A percentile compares a stretch with the other conserved stretches of the same genome.
Conservation (phyloP, 2,329 filamentous ascomycete species). For the Shiraia bambusicola region DNA sequence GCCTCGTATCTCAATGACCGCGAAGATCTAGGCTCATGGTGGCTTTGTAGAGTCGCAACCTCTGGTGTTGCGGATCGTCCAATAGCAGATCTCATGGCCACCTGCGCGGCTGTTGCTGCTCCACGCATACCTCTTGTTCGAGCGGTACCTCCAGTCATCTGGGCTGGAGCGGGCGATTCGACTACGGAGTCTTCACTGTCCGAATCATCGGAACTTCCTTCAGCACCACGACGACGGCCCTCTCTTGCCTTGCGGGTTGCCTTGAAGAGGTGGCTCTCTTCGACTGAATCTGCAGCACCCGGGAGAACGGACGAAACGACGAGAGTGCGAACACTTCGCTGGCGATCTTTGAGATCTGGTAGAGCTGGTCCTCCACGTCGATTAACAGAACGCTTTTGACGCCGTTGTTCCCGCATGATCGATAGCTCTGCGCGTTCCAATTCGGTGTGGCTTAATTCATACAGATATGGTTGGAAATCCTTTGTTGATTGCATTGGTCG, state of each 20-base stretch:
- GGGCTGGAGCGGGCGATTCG: slow-evolving; percentile 77
- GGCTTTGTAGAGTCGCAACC: slow-evolving; percentile 55
- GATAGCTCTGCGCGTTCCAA: slow-evolving; percentile 88
- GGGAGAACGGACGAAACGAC: slow-evolving; percentile 91
- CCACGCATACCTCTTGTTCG: slow-evolving; percentile 86
- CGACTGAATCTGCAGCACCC: slow-evolving; percentile 75
- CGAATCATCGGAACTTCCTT: slow-evolving; percentile 84
- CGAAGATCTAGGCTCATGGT: slow-evolving; percentile 72
- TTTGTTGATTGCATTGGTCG: slow-evolving; percentile 89
- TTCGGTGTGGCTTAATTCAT: slow-evolving; percentile 88
- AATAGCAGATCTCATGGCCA: slow-evolving; percentile 74
- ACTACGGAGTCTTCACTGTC: slow-evolving; percentile 86
- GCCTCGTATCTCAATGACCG: slow-evolving; percentile 62
- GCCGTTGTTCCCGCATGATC: slow-evolving; percentile 87
- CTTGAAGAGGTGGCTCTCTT: slow-evolving; percentile 87
- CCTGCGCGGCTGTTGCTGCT: slow-evolving; percentile 81
- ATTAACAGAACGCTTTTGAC: slow-evolving; percentile 94
- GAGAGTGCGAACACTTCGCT: slow-evolving; percentile 87
- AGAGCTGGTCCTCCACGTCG: slow-evolving; percentile 86
- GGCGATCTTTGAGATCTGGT: slow-evolving; percentile 93
- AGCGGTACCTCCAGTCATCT: slow-evolving; percentile 72
- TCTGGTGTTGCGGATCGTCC: slow-evolving; percentile 90
- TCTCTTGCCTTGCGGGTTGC: slow-evolving; percentile 47
- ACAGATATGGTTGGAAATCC: slow-evolving; percentile 90
- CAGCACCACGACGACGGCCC: slow-evolving; percentile 60